phyloP scores from a whole-genome alignment of 2,329 filamentous ascomycete genomes.

The Onygena corvina region DNA sequence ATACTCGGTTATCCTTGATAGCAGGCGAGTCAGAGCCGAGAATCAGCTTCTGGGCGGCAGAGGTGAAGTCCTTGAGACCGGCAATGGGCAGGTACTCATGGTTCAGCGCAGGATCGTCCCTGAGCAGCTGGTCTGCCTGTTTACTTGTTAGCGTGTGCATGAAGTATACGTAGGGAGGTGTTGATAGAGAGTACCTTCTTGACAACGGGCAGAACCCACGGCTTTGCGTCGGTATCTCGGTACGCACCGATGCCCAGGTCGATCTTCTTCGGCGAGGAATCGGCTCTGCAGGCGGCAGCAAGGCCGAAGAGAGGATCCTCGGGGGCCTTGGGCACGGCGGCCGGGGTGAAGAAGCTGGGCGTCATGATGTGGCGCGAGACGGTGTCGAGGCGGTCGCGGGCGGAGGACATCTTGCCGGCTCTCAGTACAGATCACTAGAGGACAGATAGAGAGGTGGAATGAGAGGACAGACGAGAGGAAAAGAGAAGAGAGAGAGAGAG shows the following conservation, averaged over 20 bases:
- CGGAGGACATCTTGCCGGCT: too few relatives aligned
- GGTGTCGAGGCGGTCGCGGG: constrained; percentile 13
- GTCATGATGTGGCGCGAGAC: constrained; percentile 17
- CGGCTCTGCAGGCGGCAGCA: constrained; percentile 74
- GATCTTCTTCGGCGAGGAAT: constrained; percentile 66
- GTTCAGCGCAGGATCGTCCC: constrained; percentile 79
- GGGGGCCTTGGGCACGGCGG: constrained; percentile 74
- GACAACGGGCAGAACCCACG: constrained; percentile 91
- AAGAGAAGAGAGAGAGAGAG: too few relatives aligned
- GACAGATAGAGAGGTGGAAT: too few relatives aligned
- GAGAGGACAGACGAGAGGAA: too few relatives aligned
- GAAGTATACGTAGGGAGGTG: background rate
- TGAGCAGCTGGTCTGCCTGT: constrained; percentile 81
- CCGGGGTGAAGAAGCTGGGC: constrained; percentile 53
- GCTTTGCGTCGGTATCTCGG: constrained; percentile 87
- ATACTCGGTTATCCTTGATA: constrained; percentile 66
- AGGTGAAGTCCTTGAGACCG: constrained; percentile 72
- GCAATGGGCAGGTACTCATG: constrained; percentile 98
- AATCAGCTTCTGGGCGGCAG: constrained; percentile 81
- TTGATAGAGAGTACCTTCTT: constrained; percentile 56
- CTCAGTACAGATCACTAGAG: too few relatives aligned
- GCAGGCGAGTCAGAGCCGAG: constrained; percentile 70
- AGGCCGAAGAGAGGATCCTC: constrained; percentile 92
- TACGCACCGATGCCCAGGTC: constrained; percentile 94
- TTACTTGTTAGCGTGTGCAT: background rate